phyloP scores from a whole-genome alignment of 495 filamentous ascomycete species.

The Tuber melanosporum region DNA sequence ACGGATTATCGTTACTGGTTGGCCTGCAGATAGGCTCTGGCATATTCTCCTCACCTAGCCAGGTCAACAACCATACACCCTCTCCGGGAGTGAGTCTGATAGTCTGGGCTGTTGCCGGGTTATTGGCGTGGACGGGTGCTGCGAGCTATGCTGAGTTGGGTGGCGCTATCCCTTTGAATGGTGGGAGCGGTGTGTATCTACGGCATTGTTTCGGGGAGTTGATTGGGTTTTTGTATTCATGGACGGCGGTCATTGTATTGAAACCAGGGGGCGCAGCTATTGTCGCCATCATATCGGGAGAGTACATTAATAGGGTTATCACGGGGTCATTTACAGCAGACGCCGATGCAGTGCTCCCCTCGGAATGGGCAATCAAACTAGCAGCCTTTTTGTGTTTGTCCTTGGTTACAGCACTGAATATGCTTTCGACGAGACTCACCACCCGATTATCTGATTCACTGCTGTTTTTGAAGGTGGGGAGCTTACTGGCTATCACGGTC shows the following conservation, averaged over 20 bases:
- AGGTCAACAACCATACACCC: conserved; percentile 87
- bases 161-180: conserved; percentile 91
- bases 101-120: conserved; percentile 81
- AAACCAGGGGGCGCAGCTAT: conserved; percentile 92
- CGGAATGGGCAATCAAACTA: conserved; percentile 75
- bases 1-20: conserved; percentile 82
- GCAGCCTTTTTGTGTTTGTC: conserved; percentile 73
- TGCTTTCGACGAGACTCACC: conserved; percentile 78
- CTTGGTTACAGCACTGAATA: conserved; percentile 75
- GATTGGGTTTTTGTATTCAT: conserved; percentile 86
- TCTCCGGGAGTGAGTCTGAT: conserved; percentile 86
- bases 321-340: conserved; percentile 64
- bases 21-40: conserved; percentile 95
- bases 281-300: conserved; percentile 94
- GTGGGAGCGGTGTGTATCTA: conserved; percentile 86
- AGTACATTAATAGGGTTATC: conserved; percentile 78
- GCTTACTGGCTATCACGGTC: conserved; percentile 77
- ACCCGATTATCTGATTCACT: conserved; percentile 79
- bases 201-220: conserved; percentile 94
- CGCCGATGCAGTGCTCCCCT: conserved; percentile 59
- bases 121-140: conserved; percentile 93
- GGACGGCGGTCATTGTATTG: conserved; percentile 87
- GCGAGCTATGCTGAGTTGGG: conserved; percentile 94
- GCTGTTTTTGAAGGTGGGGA: conserved; percentile 95
- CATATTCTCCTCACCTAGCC: conserved; percentile 90